phyloP scores from a whole-genome alignment of 2,329 filamentous ascomycete genomes.

The Ceratocystis smalleyi region DNA sequence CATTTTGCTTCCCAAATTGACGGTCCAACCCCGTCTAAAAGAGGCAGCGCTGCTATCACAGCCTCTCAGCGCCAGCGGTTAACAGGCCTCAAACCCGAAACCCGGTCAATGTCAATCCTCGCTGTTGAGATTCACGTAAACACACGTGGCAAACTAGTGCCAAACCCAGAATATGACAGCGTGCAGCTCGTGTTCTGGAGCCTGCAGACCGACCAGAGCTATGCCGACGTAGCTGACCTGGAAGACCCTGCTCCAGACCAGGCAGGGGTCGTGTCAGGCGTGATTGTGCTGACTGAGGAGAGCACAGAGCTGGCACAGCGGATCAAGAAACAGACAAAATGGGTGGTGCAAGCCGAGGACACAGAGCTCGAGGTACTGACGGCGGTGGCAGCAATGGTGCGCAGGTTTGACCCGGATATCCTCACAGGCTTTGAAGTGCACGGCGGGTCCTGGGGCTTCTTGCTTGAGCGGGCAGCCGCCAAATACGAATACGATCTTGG shows the following conservation, averaged over 20 bases:
- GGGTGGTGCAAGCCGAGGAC: slow-evolving; percentile 49
- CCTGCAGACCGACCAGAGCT: slow-evolving; percentile 52
- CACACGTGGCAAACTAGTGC: slow-evolving; percentile 61
- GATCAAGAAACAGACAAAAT: slow-evolving; percentile 41
- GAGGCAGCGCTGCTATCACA: slow-evolving; percentile 50
- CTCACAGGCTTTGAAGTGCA: slow-evolving; percentile 92
- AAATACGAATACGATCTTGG: slow-evolving; percentile 86
- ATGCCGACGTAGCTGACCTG: slow-evolving; percentile 28
- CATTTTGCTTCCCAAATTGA: slow-evolving; percentile 63
- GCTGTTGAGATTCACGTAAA: slow-evolving; percentile 87
- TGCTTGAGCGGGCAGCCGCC: slow-evolving; percentile 73
- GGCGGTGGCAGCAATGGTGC: slow-evolving; percentile 73
- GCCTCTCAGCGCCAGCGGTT: slow-evolving; percentile 48
- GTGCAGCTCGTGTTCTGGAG: slow-evolving; percentile 84
- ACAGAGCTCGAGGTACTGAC: slow-evolving; percentile 76
- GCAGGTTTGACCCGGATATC: slow-evolving; percentile 74
- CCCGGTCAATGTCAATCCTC: slow-evolving; percentile 93
- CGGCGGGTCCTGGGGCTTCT: slow-evolving; percentile 83
- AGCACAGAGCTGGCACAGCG: slow-evolving; percentile 42
- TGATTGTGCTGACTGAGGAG: slow-evolving; percentile 49
- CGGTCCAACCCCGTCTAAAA: slow-evolving; percentile 60
- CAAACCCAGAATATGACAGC: slow-evolving; percentile 82
- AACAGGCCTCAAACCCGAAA: slow-evolving; percentile 65
- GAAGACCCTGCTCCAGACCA: slow-evolving; percentile 4
- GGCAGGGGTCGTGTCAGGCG: slow-evolving; percentile 39